Conservation (phyloP, 345 rosid genomes). For the Aegle marmelos region DNA sequence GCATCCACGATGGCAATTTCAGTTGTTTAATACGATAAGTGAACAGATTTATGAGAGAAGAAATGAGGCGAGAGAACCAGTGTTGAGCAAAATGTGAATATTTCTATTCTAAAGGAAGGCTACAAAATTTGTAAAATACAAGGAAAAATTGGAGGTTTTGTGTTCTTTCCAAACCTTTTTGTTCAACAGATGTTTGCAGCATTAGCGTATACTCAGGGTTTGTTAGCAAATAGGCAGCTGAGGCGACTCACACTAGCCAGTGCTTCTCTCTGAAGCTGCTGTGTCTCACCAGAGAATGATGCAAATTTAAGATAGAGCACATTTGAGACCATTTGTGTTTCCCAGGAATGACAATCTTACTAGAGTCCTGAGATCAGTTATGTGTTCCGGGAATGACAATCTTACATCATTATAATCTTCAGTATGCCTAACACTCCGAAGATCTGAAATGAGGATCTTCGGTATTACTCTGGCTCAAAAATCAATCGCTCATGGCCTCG, state of each 20-base stretch:
- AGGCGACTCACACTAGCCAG: not conserved
- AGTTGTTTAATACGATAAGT: too few species aligned
- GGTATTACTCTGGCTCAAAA: not conserved
- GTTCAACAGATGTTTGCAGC: not conserved
- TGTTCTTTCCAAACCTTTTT: too few species aligned
- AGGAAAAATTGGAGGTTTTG: too few species aligned
- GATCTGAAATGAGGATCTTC: not conserved
- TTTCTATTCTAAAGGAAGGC: not conserved
- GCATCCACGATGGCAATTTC: too few species aligned
- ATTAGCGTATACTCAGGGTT: not conserved
- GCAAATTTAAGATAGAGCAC: not conserved
- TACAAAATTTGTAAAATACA: not conserved
- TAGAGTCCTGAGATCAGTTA: too few species aligned
- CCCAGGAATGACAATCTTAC: too few species aligned
- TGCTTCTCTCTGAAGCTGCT: not conserved
- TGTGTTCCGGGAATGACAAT: not conserved
- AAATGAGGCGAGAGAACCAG: too few species aligned
- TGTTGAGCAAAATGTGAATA: too few species aligned
- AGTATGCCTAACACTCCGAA: too few species aligned
- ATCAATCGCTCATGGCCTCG: slow-evolving; percentile 53
- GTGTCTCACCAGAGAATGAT: not conserved
- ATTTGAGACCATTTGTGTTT: not conserved
- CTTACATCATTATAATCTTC: not conserved
- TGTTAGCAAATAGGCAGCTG: not conserved
- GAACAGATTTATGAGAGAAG: too few species aligned